phyloP scores from a whole-genome alignment of 352 stramenopile genomes.

The Pythium rhizo-oryzae region DNA sequence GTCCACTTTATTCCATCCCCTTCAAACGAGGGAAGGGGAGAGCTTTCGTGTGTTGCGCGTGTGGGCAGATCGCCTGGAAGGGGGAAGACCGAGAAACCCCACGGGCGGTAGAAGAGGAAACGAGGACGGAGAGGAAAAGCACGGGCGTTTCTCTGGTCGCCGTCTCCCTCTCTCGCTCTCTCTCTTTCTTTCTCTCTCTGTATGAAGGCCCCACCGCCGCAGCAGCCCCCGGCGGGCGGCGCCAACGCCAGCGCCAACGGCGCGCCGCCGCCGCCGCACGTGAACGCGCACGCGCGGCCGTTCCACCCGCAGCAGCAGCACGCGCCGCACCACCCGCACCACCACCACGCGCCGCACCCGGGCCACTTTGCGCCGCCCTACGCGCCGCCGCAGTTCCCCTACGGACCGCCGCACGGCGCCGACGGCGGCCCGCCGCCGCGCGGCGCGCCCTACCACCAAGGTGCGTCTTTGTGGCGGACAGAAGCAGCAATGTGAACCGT shows the following conservation, averaged over 20 bases:
- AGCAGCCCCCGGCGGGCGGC: conserved; percentile 2
- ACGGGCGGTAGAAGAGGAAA: background rate
- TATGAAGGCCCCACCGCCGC: conserved; percentile 28
- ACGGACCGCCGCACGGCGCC: conserved; percentile 19
- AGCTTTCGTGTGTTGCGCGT: conserved; percentile 19
- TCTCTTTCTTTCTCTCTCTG: conserved; percentile 1
- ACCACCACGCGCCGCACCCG: conserved; percentile 2
- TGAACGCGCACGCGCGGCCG: conserved; percentile 27
- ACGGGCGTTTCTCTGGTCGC: conserved; percentile 10
- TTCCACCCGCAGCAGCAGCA: conserved; percentile 24
- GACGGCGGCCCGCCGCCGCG: conserved; percentile 18
- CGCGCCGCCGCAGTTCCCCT: conserved; percentile 23
- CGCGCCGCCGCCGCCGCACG: conserved; percentile 19
- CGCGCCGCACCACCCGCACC: background rate
- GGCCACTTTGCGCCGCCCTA: conserved; percentile 13
- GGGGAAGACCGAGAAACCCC: conserved; percentile 12
- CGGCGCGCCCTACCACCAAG: conserved; percentile 19
- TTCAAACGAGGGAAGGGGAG: conserved; percentile 17
- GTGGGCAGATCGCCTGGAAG: conserved; percentile 9
- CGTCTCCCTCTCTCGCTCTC: background rate
- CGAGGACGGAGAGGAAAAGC: conserved; percentile 2
- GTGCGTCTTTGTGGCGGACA: background rate
- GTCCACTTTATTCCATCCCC: conserved; percentile 12
- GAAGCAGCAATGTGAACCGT: background rate
- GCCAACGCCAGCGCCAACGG: conserved; percentile 9